These are phyloP conservation scores for Dunaliella salina DNA, from an alignment of 163 green algal species.

Conservation along the genomic window DNA sequence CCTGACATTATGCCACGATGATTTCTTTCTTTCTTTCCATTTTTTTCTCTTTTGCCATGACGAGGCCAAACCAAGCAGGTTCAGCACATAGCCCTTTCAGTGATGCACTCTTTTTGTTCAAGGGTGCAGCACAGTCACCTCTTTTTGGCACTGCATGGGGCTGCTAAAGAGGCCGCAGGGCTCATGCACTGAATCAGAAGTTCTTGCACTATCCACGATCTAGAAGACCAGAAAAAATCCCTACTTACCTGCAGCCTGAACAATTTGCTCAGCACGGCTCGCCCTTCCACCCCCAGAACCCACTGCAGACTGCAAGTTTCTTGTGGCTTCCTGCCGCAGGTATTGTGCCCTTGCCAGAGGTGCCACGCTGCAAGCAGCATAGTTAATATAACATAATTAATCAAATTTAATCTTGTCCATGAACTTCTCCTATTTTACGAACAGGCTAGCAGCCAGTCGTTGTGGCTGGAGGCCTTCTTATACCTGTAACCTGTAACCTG, in stretches of 20 bases:
- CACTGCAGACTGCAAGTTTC: background rate
- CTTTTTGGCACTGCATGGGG: background rate
- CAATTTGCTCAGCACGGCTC: background rate
- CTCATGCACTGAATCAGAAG: background rate
- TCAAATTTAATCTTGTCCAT: background rate
- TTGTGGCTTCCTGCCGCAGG: background rate
- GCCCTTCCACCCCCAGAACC: too few species aligned
- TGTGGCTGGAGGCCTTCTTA: too few species aligned
- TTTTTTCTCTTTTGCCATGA: too few species aligned
- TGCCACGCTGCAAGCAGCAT: background rate
- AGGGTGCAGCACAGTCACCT: background rate
- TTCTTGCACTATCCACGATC: background rate
- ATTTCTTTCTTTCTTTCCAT: too few species aligned
- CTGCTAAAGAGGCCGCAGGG: background rate
- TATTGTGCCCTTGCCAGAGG: background rate
- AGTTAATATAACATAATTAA: background rate
- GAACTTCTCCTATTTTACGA: background rate
- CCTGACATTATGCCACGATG: background rate
- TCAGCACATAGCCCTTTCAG: background rate
- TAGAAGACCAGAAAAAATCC: background rate
- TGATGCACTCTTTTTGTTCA: background rate
- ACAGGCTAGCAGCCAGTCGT: too few species aligned
- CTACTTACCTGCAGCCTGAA: background rate
- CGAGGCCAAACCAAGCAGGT: too few species aligned
- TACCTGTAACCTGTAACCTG: too few species aligned